phyloP scores from a whole-genome alignment of 2,329 filamentous ascomycete species.

The Penicillium hordei region DNA sequence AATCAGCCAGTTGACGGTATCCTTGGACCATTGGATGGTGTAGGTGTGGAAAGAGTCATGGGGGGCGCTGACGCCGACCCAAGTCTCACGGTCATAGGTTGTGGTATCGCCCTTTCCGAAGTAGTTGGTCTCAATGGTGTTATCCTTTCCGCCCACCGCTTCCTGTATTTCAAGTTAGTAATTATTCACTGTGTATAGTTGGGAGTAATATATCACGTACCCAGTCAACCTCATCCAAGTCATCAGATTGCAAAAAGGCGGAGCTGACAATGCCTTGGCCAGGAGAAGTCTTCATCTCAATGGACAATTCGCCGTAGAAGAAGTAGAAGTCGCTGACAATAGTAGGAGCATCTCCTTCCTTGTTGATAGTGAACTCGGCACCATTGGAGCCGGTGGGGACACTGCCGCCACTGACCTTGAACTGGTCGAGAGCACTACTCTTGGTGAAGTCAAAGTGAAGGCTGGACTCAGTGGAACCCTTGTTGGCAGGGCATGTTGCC shows the following conservation, averaged over 20 bases:
- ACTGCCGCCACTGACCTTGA: constrained; percentile 65
- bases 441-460: constrained; percentile 43
- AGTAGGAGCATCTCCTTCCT: constrained; percentile 80
- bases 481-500: constrained; percentile 63
- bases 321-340: constrained; percentile 91
- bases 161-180: constrained; percentile 44
- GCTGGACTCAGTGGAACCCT: constrained; percentile 60
- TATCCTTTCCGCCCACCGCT: constrained; percentile 37
- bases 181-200: constrained; percentile 48
- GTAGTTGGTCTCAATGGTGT: constrained; percentile 75
- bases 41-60: constrained; percentile 48
- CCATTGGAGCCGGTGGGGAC: constrained; percentile 70
- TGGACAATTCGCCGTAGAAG: constrained; percentile 91
- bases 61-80: constrained; percentile 65
- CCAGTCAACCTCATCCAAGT: constrained; percentile 93
- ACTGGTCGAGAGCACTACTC: constrained; percentile 57
- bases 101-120: constrained; percentile 86
- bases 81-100: constrained; percentile 80
- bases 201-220: constrained; percentile 66
- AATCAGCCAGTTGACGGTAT: constrained; percentile 64
- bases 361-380: constrained; percentile 74
- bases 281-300: constrained; percentile 80
- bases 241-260: constrained; percentile 87
- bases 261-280: constrained; percentile 91
- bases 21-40: constrained; percentile 64